phyloP scores from a whole-genome alignment of 2,329 filamentous ascomycete species.

The Aureobasidium namibiae region DNA sequence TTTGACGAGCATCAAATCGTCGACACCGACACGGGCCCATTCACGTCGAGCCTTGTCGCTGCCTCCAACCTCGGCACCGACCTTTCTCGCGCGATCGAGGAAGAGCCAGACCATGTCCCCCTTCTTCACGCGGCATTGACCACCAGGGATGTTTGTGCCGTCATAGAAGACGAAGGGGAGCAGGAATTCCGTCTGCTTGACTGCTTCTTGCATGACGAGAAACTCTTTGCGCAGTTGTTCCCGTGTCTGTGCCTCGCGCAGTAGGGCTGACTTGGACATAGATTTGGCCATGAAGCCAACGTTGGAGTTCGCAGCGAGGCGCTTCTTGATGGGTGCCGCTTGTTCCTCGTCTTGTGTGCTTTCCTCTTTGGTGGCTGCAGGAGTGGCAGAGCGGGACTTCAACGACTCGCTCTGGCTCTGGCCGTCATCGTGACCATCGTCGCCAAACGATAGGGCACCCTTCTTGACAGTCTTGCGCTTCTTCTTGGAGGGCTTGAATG shows the following conservation, averaged over 20 bases:
- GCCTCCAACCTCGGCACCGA: conserved; percentile 73
- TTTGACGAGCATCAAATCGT: conserved; percentile 88
- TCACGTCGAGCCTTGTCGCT: conserved; percentile 61
- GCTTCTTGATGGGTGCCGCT: conserved; percentile 39
- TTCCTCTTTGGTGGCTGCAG: conserved; percentile 5
- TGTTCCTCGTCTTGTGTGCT: neutral
- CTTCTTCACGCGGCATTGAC: conserved; percentile 79
- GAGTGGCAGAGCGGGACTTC: neutral
- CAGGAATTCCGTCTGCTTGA: conserved; percentile 81
- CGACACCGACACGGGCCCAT: conserved; percentile 90
- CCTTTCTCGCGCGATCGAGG: conserved; percentile 81
- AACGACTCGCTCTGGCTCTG: neutral
- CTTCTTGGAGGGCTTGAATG: conserved; percentile 49
- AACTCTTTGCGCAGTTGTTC: conserved; percentile 74
- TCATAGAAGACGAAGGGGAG: conserved; percentile 98
- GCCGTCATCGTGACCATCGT: conserved; percentile 45
- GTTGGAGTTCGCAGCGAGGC: conserved; percentile 53
- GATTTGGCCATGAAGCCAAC: conserved; percentile 62
- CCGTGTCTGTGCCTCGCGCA: conserved; percentile 69
- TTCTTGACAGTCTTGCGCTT: conserved; percentile 45
- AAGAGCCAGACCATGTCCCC: conserved; percentile 91
- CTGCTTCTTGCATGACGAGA: conserved; percentile 68
- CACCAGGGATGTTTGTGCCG: conserved; percentile 79
- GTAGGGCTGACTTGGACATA: conserved; percentile 66
- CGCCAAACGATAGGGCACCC: conserved; percentile 59